These are phyloP conservation scores for Diaporthe aspalathi DNA, from an alignment of 2,329 filamentous ascomycete species.

Conservation along the genomic window DNA sequence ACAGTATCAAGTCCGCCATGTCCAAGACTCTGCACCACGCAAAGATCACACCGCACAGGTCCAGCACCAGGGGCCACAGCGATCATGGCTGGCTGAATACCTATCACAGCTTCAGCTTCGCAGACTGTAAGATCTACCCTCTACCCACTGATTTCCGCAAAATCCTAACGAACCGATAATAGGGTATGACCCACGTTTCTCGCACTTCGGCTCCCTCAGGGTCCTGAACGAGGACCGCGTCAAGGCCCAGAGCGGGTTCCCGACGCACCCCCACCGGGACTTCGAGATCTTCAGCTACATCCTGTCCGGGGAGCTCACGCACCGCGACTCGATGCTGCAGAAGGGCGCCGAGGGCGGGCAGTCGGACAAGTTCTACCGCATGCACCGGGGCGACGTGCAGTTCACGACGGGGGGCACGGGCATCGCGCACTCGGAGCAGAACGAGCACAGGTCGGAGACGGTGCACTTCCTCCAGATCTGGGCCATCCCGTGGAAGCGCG, in stretches of 20 bases:
- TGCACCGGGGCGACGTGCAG: conserved; percentile 85
- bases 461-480: conserved; percentile 92
- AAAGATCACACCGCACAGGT: conserved; percentile 81
- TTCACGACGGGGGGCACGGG: conserved; percentile 89
- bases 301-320: conserved; percentile 85
- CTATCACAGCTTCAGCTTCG: conserved; percentile 89
- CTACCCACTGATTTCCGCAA: not conserved
- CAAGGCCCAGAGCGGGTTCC: conserved; percentile 78
- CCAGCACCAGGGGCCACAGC: conserved; percentile 76
- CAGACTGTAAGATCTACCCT: conserved; percentile 58
- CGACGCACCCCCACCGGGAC: conserved; percentile 85
- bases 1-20: conserved; percentile 63
- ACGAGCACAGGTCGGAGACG: conserved; percentile 76
- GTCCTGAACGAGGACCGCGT: conserved; percentile 93
- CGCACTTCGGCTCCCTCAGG: conserved; percentile 79
- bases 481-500: conserved; percentile 81
- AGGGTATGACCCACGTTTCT: conserved; percentile 72
- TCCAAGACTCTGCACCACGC: conserved; percentile 73
- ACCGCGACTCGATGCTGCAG: conserved; percentile 86
- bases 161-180: not conserved
- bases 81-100: conserved; percentile 91
- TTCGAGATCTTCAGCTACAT: conserved; percentile 94
- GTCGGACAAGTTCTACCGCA: conserved; percentile 74
- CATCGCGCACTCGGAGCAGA: conserved; percentile 85
- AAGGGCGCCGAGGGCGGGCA: conserved; percentile 71